Conservation (phyloP, 106 monocot species). For the Dendrobium chrysotoxum region DNA sequence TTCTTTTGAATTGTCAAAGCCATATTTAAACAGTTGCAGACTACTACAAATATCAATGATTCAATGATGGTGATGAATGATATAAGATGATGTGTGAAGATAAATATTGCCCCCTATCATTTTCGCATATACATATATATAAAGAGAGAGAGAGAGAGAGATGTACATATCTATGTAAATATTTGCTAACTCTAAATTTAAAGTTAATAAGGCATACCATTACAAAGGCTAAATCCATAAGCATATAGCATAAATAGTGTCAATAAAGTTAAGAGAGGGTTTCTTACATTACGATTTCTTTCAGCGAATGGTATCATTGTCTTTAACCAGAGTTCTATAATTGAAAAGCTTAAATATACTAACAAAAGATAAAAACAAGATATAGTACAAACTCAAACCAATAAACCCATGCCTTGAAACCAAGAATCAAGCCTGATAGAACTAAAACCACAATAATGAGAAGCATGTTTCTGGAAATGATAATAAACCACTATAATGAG, state of each 20-base stretch:
- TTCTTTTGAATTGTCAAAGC: too few relatives aligned
- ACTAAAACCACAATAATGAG: neutral
- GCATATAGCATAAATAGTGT: neutral
- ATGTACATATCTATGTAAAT: too few relatives aligned
- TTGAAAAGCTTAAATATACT: neutral
- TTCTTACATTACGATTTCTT: neutral
- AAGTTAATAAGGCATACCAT: neutral
- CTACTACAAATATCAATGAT: neutral
- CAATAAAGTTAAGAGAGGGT: neutral
- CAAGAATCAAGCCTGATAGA: neutral
- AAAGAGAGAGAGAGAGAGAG: too few relatives aligned
- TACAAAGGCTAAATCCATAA: neutral
- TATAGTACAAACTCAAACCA: neutral
- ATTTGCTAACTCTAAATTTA: neutral
- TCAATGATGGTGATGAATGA: neutral
- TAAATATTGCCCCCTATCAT: too few relatives aligned
- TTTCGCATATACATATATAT: too few relatives aligned
- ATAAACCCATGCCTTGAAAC: neutral
- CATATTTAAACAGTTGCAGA: neutral
- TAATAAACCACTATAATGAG: neutral
- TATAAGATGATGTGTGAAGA: too few relatives aligned
- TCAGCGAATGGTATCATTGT: neutral
- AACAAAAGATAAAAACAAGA: neutral
- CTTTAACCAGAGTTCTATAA: neutral
- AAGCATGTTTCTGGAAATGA: neutral